phyloP scores from a whole-genome alignment of 2,329 filamentous ascomycete genomes.

The Stromatinia cepivora region DNA sequence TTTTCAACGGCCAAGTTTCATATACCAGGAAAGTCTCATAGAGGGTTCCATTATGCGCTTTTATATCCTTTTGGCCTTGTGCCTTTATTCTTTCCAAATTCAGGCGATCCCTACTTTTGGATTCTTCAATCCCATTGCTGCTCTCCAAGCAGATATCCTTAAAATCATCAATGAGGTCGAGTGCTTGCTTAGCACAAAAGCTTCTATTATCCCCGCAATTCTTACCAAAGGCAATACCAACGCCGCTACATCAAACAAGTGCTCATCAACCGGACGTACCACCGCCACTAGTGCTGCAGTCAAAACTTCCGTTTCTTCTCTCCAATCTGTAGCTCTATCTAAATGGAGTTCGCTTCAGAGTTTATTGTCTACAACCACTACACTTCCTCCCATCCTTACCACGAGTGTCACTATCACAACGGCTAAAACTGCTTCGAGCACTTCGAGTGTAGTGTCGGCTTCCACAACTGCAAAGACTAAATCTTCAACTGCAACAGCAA shows the following conservation, averaged over 20 bases:
- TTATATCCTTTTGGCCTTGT: constrained; percentile 18
- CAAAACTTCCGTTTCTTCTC: constrained; percentile 4
- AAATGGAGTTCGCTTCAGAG: constrained; percentile 19
- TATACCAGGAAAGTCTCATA: not conserved
- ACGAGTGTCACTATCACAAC: not conserved
- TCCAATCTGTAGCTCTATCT: constrained; percentile 10
- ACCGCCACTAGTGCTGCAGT: not conserved
- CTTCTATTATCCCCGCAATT: constrained; percentile 5
- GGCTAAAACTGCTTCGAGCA: not conserved
- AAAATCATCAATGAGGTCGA: not conserved
- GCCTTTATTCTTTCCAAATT: not conserved
- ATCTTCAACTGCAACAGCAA: not conserved
- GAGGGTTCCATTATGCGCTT: not conserved
- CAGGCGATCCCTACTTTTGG: not conserved
- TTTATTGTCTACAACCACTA: constrained; percentile 1
- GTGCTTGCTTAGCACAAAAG: not conserved
- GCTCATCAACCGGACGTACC: not conserved
- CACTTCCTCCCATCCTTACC: constrained; percentile 14
- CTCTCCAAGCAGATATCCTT: constrained; percentile 10
- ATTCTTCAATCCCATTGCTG: constrained; percentile 2
- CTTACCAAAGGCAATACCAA: not conserved
- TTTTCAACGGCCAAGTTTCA: not conserved
- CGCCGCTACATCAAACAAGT: not conserved
- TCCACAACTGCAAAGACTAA: not conserved
- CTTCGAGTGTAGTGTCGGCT: not conserved